Evolutionary conservation across 352 stramenopile genomes (phyloP).

Genomic region (Globisporangium radiosum): DNA sequence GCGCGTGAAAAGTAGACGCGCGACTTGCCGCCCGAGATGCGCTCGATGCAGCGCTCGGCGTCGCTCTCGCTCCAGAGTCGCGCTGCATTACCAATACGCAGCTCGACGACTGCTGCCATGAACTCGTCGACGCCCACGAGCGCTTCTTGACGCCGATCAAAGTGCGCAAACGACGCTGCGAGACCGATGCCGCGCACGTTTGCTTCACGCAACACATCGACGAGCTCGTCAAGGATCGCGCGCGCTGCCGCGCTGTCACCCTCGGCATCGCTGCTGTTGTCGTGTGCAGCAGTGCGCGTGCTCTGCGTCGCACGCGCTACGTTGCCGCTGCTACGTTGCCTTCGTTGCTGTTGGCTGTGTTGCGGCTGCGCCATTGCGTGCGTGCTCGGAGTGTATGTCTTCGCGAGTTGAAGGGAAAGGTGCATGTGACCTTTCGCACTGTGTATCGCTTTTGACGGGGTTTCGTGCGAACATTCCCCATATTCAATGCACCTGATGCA

Average conservation of each 20-base stretch:
- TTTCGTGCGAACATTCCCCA: background rate
- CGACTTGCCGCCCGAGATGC: slow-evolving; percentile 29
- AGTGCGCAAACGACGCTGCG: slow-evolving; percentile 48
- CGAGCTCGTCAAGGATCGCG: slow-evolving; percentile 27
- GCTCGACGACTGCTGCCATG: slow-evolving; percentile 40
- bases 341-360: background rate
- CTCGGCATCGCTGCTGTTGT: background rate
- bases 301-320: background rate
- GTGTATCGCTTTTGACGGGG: background rate
- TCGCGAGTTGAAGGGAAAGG: background rate
- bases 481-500: background rate
- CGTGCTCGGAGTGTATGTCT: too few relatives aligned
- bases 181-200: slow-evolving; percentile 39
- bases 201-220: slow-evolving; percentile 42
- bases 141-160: slow-evolving; percentile 35
- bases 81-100: slow-evolving; percentile 16
- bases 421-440: background rate
- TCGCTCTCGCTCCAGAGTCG: slow-evolving; percentile 36
- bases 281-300: background rate
- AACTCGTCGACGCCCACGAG: slow-evolving; percentile 47
- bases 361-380: background rate
- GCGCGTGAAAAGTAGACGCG: slow-evolving; percentile 44
- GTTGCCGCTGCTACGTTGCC: background rate
- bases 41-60: slow-evolving; percentile 33
- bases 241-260: background rate